Base-by-base conservation (phyloP, 495 filamentous ascomycete species). In the Pyronema domesticum region DNA sequence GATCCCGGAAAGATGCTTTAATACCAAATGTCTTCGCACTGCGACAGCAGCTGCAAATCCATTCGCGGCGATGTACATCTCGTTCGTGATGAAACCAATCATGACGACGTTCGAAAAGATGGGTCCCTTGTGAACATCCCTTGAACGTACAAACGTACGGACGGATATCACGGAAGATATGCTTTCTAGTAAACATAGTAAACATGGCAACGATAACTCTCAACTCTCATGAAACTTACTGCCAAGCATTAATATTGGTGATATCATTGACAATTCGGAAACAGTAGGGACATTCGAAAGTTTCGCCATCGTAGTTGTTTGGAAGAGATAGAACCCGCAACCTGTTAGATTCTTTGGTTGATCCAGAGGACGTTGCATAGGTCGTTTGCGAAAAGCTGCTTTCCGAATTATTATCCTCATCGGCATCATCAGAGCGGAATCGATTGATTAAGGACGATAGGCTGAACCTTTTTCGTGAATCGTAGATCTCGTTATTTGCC, bases 241-340 rank as follows among this genome's bases (percentile, higher is more conserved):
- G 55, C 60, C 60, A 62, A 44, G 40, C 3, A 6, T 39, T 36
- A n/a, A 14, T 1, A 35, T 33, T 36, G 30, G 8, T 34, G 34
- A 53, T 10, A 39, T 9, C 18, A 6, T 46, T 37, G 33, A 61
- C 61, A 3, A 35, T 52, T n/a, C n/a, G n/a, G 39, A 47, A 60
- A 49, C 58, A 62, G 51, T 55, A 62, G n/a, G 60, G 58, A 33
- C 58, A 62, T 45, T 60, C 39, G 18, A 62, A 62, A 13, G 58
- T 54, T 0, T 58, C n/a, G 37, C 57, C 54, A 3, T 46, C 45
- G 34, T 57, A 14, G 30, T 18, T 15, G 4, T 42, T 23, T 42
- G 46, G 58, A n/a, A 55, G 58, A 3, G 51, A 34, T 39, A 53
- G 57, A 10, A 58, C 39, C n/a, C n/a, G n/a, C n/a, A n/a, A n/a